Evolutionary conservation across 768 basidiomycete genomes (phyloP).

Genomic region (Mycena sanguinolenta): DNA sequence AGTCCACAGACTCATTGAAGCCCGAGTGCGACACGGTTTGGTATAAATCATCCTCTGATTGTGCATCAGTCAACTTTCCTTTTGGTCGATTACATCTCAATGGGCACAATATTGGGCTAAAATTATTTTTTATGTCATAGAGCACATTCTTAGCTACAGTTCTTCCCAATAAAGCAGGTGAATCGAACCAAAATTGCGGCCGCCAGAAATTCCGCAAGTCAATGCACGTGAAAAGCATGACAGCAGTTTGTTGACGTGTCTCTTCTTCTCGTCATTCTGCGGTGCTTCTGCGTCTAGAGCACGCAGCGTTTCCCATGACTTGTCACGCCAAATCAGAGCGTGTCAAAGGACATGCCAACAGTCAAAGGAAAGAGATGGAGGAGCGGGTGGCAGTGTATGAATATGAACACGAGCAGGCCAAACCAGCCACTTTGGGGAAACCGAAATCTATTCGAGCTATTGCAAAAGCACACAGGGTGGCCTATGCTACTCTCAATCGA

Average conservation of each 20-base stretch:
- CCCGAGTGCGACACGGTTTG: not conserved
- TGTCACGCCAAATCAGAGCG: slow-evolving; percentile 15
- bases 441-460: slow-evolving; percentile 6
- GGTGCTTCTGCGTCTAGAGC: not conserved
- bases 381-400: slow-evolving; percentile 4
- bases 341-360: slow-evolving; percentile 11
- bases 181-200: not conserved
- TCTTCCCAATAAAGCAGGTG: not conserved
- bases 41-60: not conserved
- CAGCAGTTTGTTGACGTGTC: slow-evolving; percentile 18
- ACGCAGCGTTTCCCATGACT: not conserved
- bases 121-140: slow-evolving; percentile 3
- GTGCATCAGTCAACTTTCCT: not conserved
- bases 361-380: not conserved
- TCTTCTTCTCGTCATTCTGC: not conserved
- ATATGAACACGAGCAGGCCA: slow-evolving; percentile 9
- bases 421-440: slow-evolving; percentile 10
- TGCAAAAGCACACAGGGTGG: not conserved
- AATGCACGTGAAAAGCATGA: slow-evolving; percentile 13
- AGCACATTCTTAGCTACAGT: not conserved
- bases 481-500: slow-evolving; percentile 11
- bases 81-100: not conserved
- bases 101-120: not conserved
- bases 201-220: slow-evolving; percentile 1
- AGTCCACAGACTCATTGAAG: not conserved